Base-by-base conservation (phyloP, 768 basidiomycete species). In the Lactarius tabidus region DNA sequence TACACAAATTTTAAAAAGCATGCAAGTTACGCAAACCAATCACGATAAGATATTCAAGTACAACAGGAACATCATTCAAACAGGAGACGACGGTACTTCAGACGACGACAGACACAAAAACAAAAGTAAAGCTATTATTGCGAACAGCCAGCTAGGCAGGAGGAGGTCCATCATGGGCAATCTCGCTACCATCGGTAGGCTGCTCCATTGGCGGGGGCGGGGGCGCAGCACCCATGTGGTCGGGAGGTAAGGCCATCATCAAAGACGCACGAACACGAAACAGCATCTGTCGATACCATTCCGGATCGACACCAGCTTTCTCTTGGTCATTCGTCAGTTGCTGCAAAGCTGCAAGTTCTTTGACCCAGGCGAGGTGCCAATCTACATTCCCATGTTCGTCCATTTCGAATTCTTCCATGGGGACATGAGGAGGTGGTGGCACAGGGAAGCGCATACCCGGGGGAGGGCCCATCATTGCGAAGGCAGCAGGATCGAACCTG, bases 281-380 rank as follows among this genome's bases (percentile, higher is more conserved):
- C 10, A 92, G 72, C 90, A 93, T 93, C 84, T 90, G 87, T 67
- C 88, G 79, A 71, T 87, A 94, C 91, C 91, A 94, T 67, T 93
- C 91, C 53, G 85, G 85, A 58, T 90, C 90, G 3, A 83, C 87
- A 35, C 88, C 88, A 23, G 85, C 84, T 76, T 91, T 92, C 73
- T 93, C 90, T 72, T 93, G 91, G 70, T 93, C 88, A 10, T 77
- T 81, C 0, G 92, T 89, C n/a, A 91, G 77, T 68, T 88, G 85
- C 71, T 89, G 86, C 63, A 94, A 77, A 71, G 84, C 85, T 10
- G 81, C 81, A 57, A 94, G 81, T 76, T 94, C 92, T 74, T 93
- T 93, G 62, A 87, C 77, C 87, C 92, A 89, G 54, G 88, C 86
- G 33, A 83, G 74, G 58, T 87, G 85, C 92, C 92, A 94, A 74